Base-by-base conservation (phyloP, 2,329 filamentous ascomycete genomes). In the Arthrobotrys iridis region DNA sequence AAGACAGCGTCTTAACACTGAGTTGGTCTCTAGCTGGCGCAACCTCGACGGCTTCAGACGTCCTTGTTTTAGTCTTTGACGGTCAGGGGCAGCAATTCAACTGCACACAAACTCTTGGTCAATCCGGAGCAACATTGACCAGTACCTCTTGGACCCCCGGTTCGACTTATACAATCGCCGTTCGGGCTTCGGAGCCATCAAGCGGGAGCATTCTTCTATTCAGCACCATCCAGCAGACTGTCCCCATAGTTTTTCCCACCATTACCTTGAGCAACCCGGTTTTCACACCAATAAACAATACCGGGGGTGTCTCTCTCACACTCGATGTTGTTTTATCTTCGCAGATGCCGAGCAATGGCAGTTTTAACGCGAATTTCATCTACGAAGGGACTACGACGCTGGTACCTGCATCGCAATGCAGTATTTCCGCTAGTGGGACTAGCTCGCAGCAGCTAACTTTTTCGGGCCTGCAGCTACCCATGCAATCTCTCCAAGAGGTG, bases 211-310 rank as follows among this genome's bases (percentile, higher is more conserved):
- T 48, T 48, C 43, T 48, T 24, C 18, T 48, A 24, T 48, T 48
- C 43, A 24, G 18, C 43, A 48, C 43, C 43, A 24, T 48, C 18
- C 43, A 48, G 43, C 40, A 43, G 40, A 43, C 40, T 43, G 6
- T 43, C 40, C 40, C 40, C 40, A 43, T 43, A 43, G 40, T 43
- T 43, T 43, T 43, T 43, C 40, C 40, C 40, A 43, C 40, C 40
- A 43, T 43, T 43, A 43, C 40, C 40, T 37, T 37, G 33, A 37
- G 33, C 33, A 37, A 37, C 33, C 33, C 33, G 13, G 33, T 37
- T 37, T 37, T 37, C 33, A 37, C 33, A 37, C 33, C 33, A 37
- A 37, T 37, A 37, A 37, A 37, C 33, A 37, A 37, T 37, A 37
- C 33, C 33, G 33, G 33, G 33, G 33, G 33, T 37, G 33, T 37